Evolutionary conservation across 2,329 filamentous ascomycete genomes (phyloP), one percentile per base, ranked within the genome.

Genomic region (Neofusicoccum ribis): DNA sequence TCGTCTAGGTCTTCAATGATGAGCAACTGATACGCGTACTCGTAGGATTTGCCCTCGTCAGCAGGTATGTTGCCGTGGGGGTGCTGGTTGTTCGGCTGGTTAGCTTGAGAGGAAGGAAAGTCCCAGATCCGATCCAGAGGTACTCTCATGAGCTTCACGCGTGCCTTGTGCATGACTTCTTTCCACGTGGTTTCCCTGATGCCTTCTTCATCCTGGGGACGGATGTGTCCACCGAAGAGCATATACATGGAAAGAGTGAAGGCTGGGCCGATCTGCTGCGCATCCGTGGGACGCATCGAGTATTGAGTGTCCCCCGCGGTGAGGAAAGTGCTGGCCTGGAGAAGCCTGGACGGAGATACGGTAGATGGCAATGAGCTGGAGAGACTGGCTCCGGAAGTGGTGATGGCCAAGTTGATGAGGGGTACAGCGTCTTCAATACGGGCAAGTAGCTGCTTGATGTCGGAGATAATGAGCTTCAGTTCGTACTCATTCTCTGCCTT

Each of bases 161-260:
- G 87, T 17, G 93, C 91, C 76, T 98, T 99, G 80, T 98, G 93
- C 67, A 97, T 89, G 46, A 96, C 93, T 75, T 99, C 94, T 74
- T 98, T 95, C 95, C 95, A 98, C 0, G 93, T 90, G 0, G 92
- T 82, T 79, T 88, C 78, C 79, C 90, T 74, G 69, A 88, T 70
- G 71, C 86, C 78, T 75, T 87, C 77, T 78, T 87, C 78, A 70
- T 85, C 81, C 17, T 85, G 82, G 2, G 83, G 80, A 44, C 86
- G 79, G 49, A 81, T 80, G 76, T 98, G 93, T 1, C 92, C 91
- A 2, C 89, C 84, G 72, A 98, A 99, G 0, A 98, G 85, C 93
- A 98, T 97, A 77, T 98, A 99, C 70, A 98, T 81, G 0, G 93
- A 96, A 7, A 98, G 77, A 0, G 87, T 90, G 72, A 97, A 98